phyloP scores from a whole-genome alignment of 768 basidiomycete species.

The Imleria badia region DNA sequence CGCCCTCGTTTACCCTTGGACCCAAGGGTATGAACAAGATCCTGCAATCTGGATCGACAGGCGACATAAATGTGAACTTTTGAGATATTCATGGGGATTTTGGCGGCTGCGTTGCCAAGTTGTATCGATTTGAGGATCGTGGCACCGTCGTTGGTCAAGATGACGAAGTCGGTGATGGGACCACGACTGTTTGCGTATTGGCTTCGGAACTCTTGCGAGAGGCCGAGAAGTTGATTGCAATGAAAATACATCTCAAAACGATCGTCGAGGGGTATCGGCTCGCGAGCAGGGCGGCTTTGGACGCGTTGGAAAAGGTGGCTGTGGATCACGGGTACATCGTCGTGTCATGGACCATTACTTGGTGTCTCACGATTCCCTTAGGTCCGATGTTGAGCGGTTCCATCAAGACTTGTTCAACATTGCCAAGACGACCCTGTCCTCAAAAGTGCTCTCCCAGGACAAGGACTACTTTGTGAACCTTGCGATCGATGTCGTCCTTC shows the following conservation, averaged over 20 bases:
- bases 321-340: conserved; percentile 75
- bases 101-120: no score
- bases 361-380: conserved; percentile 25
- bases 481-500: conserved; percentile 93
- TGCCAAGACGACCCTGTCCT: conserved; percentile 91
- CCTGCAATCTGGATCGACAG: conserved; percentile 84
- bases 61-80: conserved; percentile 93
- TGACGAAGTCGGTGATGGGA: conserved; percentile 97
- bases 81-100: no score
- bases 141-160: no score
- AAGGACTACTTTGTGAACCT: conserved; percentile 98
- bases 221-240: conserved; percentile 89
- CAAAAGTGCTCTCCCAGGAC: conserved; percentile 95
- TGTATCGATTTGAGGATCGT: no score
- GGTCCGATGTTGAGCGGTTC: conserved; percentile 72
- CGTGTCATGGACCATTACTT: background rate
- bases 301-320: conserved; percentile 80
- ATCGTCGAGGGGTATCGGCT: conserved; percentile 97
- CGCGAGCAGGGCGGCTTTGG: conserved; percentile 81
- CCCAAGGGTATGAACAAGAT: conserved; percentile 99
- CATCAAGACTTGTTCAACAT: conserved; percentile 94
- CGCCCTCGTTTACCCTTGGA: conserved; percentile 94
- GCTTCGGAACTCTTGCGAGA: conserved; percentile 90
- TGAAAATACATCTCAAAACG: conserved; percentile 96
- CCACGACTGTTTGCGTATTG: conserved; percentile 87